phyloP scores from a whole-genome alignment of 345 rosid genomes.

The Eucalyptus sp. region DNA sequence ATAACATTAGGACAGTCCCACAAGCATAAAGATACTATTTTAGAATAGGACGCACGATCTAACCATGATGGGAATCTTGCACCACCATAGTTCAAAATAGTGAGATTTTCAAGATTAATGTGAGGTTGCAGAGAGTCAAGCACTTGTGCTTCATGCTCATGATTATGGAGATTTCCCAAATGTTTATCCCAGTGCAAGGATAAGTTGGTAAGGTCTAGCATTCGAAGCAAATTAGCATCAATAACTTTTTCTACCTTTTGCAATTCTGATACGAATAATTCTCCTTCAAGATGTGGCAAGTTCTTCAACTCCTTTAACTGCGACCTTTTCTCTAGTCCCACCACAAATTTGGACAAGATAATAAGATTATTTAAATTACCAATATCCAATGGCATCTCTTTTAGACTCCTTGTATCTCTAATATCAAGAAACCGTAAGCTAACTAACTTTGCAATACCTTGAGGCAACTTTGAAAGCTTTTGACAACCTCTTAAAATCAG shows the following conservation, averaged over 20 bases:
- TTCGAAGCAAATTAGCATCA: not conserved
- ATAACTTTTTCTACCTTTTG: not conserved
- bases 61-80: not conserved
- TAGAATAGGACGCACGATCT: fast-evolving
- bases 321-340: fast-evolving
- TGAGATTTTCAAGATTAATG: not conserved
- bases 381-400: not conserved
- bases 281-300: not conserved
- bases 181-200: not conserved
- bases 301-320: not conserved
- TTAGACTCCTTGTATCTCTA: fast-evolving
- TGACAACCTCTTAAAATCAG: not conserved
- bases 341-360: not conserved
- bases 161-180: too few relatives aligned
- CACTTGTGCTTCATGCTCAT: not conserved
- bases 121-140: not conserved
- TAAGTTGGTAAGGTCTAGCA: not conserved
- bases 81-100: not conserved
- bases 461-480: not conserved
- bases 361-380: not conserved
- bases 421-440: not conserved
- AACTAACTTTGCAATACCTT: not conserved
- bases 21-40: not conserved
- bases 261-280: not conserved
- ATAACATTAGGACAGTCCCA: not conserved